Evolutionary conservation across 768 basidiomycete genomes (phyloP).

Genomic region (Boletus subparvulus): DNA sequence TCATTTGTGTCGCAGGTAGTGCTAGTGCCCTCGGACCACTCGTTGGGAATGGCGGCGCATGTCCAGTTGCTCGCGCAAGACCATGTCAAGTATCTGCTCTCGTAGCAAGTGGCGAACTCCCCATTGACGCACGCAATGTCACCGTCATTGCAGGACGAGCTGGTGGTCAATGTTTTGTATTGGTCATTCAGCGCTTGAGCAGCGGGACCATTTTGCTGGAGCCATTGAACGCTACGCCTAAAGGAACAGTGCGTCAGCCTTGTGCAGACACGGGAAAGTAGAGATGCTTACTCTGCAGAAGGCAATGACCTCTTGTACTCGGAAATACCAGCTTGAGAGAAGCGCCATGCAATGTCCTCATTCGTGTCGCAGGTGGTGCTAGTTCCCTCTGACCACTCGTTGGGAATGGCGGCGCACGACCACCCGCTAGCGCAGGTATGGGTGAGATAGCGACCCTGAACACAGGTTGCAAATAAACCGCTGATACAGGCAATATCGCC

Average conservation of each 20-base stretch:
- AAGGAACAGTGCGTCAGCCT: background rate
- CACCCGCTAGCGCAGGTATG: slow-evolving; percentile 11
- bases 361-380: slow-evolving; percentile 18
- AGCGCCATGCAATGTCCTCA: slow-evolving; percentile 9
- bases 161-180: slow-evolving; percentile 13
- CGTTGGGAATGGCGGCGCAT: slow-evolving; percentile 27
- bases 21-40: slow-evolving; percentile 14
- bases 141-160: slow-evolving; percentile 19
- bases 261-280: background rate
- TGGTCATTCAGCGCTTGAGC: slow-evolving; percentile 26
- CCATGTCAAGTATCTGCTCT: slow-evolving; percentile 11
- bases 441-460: slow-evolving; percentile 11
- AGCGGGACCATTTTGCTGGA: slow-evolving; percentile 27
- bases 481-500: slow-evolving; percentile 19
- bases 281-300: background rate
- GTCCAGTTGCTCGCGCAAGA: slow-evolving; percentile 13
- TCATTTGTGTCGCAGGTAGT: slow-evolving; percentile 20
- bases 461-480: slow-evolving; percentile 15
- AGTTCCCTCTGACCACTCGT: slow-evolving; percentile 22
- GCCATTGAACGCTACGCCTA: slow-evolving; percentile 14
- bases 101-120: slow-evolving; percentile 17
- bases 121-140: slow-evolving; percentile 21
- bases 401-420: slow-evolving; percentile 26
- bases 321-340: slow-evolving; percentile 13
- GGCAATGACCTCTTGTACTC: slow-evolving; percentile 11